Evolutionary conservation across 768 basidiomycete genomes (phyloP), one percentile per base, ranked within the genome.

Genomic region (Rhodosporidiobolus odoratus): DNA sequence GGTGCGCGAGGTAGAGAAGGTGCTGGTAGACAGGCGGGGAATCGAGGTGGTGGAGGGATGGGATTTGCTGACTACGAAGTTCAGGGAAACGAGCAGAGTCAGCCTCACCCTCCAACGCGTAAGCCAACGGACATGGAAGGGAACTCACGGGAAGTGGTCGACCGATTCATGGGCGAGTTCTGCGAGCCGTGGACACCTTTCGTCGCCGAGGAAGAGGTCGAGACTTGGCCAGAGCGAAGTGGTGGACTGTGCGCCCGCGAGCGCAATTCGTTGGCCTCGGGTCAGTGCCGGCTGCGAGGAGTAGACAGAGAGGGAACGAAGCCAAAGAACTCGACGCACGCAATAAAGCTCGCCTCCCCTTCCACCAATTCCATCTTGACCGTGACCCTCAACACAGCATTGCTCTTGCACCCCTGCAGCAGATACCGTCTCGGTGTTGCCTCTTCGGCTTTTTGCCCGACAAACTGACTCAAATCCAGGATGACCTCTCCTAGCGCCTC

Each of bases 291-390:
- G n/a, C 37, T 2, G 5, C 21, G 48, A 50, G 12, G 48, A 50
- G 23, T 12, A 45, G 30, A 54, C 23, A 12, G 5, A 16, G 23
- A 16, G 38, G 9, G 23, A 27, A 23, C n/a, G 35, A 23, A 5
- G 32, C n/a, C n/a, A 8, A n/a, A 32, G 48, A 10, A 15, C 2
- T 6, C 17, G n/a, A 68, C 76, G 50, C 32, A 75, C 74, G 73
- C 70, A 27, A 66, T 43, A 53, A 70, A 77, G 34, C 62, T 38
- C 13, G 54, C 48, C 48, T 75, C 75, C 2, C 75, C 75, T 13
- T 72, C 71, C 10, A 77, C 37, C 65, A 67, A 71, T 34, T 77
- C 65, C 71, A 77, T 70, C 66, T 69, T 75, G 65, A 77, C 73
- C n/a, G 71, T 69, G 21, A 77, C 59, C 25, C 74, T 43, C 4